phyloP scores from a whole-genome alignment of 2,329 filamentous ascomycete genomes.

The Hyphodiscus sp. region DNA sequence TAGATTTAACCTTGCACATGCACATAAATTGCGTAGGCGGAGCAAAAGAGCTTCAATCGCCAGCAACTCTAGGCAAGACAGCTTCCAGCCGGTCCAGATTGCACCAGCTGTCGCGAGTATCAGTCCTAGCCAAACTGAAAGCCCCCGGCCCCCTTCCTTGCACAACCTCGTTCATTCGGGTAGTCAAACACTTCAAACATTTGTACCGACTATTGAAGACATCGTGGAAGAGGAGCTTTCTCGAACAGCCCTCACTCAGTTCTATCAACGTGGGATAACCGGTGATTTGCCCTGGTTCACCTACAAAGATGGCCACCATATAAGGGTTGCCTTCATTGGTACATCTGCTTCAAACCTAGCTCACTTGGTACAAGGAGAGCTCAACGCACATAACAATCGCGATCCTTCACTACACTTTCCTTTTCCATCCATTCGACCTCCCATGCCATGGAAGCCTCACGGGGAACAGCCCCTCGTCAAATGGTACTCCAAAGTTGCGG shows the following conservation, averaged over 20 bases:
- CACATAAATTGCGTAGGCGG: background rate
- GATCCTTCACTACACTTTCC: constrained; percentile 10
- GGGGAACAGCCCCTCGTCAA: constrained; percentile 7
- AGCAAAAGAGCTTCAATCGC: background rate
- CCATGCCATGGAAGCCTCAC: constrained; percentile 15
- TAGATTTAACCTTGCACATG: background rate
- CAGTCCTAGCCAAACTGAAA: background rate
- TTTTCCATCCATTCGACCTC: constrained; percentile 17
- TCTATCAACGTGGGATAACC: constrained; percentile 13
- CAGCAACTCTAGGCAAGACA: background rate
- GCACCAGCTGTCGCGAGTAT: background rate
- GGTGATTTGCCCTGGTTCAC: constrained; percentile 8
- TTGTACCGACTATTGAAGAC: background rate
- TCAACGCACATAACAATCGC: constrained; percentile 4
- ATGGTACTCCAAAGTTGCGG: constrained; percentile 7
- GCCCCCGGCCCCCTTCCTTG: background rate
- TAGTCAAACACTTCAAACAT: background rate
- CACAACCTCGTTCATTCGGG: background rate
- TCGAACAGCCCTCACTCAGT: constrained; percentile 12
- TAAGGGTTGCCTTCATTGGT: constrained; percentile 19
- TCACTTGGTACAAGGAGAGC: constrained; percentile 12
- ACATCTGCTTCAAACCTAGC: constrained; percentile 10
- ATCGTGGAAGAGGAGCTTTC: constrained; percentile 7
- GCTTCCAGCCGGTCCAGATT: background rate
- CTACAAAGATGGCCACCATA: constrained; percentile 10